Evolutionary conservation across 257 asterid species (phyloP), one percentile per base, ranked within the genome.

Genomic region (Solanum tacnaense): DNA sequence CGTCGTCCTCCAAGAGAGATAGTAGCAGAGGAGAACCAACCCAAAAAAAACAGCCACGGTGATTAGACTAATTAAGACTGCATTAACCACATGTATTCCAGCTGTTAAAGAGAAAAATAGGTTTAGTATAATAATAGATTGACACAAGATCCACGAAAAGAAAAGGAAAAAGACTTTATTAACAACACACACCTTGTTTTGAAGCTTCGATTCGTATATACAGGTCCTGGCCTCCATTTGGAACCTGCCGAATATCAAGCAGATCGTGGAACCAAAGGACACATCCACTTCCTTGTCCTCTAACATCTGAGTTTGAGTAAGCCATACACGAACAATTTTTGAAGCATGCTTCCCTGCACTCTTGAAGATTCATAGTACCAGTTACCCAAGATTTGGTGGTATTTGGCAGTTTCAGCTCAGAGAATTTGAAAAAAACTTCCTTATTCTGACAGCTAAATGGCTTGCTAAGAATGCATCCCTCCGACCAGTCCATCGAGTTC

Each of bases 401-500:
- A 74, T 92, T 92, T 2, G 93, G 93, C 62, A 92, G 65, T 85
- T 92, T 92, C 67, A 91, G 62, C 34, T 87, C 90, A 6, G 93
- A 85, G 86, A 84, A 67, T 71, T 29, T 89, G 70, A 90, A 34
- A 41, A 92, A 92, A 82, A 71, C 93, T 68, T 88, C 87, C 31
- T 83, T 88, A n/a, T 12, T 92, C 31, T 78, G 20, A 84, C 93
- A 92, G 85, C 90, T 89, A 67, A 92, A 67, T 41, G 92, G 89
- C 86, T 89, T 89, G 15, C 88, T 38, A 6, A 56, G 90, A 13
- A 87, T 71, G 89, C 94, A 92, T 87, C 92, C 93, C 58, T 86
- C 75, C 25, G 92, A 90, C 94, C 93, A 92, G 83, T 91, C 93
- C 92, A 91, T 91, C 16, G 89, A 74, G 65, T 89, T 85, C 93